These are phyloP conservation scores for Trichoderma gracile DNA, from an alignment of 2,329 filamentous ascomycete genomes.

Conservation along the genomic window DNA sequence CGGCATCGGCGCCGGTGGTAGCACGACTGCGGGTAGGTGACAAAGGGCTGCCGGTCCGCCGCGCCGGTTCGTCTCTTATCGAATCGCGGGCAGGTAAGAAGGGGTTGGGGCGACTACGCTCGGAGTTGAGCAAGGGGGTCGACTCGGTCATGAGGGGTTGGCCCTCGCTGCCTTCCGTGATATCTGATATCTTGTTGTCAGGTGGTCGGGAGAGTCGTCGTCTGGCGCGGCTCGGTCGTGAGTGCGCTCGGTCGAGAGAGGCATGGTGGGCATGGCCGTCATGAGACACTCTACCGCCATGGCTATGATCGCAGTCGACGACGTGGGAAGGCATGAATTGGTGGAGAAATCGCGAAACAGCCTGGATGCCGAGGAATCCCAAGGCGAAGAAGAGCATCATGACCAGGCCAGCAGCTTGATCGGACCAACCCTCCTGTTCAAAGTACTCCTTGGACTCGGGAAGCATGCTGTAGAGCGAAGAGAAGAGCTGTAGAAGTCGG, in stretches of 20 bases:
- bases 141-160: slow-evolving; percentile 42
- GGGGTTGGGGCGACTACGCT: slow-evolving; percentile 31
- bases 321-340: slow-evolving; percentile 75
- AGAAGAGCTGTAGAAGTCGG: slow-evolving; percentile 68
- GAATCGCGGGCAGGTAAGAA: slow-evolving; percentile 36
- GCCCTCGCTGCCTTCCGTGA: slow-evolving; percentile 24
- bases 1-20: slow-evolving; percentile 33
- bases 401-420: slow-evolving; percentile 66
- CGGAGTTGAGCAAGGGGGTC: slow-evolving; percentile 50
- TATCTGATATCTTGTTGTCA: slow-evolving; percentile 28
- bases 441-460: slow-evolving; percentile 83
- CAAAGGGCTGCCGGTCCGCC: slow-evolving; percentile 33
- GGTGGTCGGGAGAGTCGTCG: slow-evolving; percentile 34
- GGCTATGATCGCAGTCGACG: slow-evolving; percentile 76
- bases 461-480: slow-evolving; percentile 88
- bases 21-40: slow-evolving; percentile 32
- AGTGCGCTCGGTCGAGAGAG: slow-evolving; percentile 32
- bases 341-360: slow-evolving; percentile 71
- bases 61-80: slow-evolving; percentile 34
- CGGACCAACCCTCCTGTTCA: slow-evolving; percentile 63
- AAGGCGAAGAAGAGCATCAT: slow-evolving; percentile 69
- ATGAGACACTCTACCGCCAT: slow-evolving; percentile 54
- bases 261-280: slow-evolving; percentile 32
- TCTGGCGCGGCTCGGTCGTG: slow-evolving; percentile 38
- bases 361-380: slow-evolving; percentile 75